phyloP scores from a whole-genome alignment of 768 basidiomycete genomes.

The Crucibulum laeve region DNA sequence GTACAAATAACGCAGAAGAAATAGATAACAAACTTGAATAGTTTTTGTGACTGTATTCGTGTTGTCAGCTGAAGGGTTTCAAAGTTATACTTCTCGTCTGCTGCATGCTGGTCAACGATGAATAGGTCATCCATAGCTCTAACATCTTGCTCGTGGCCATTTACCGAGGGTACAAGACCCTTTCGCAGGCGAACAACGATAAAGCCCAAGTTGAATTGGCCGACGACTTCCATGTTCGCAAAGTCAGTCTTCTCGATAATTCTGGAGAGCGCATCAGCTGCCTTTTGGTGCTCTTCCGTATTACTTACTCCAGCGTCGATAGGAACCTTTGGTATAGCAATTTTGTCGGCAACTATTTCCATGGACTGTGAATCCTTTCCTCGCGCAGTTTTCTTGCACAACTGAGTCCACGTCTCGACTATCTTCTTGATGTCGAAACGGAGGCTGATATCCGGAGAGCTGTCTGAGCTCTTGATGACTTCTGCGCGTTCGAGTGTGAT shows the following conservation, averaged over 20 bases:
- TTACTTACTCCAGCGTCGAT: constrained; percentile 36
- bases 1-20: not conserved
- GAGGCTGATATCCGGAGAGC: constrained; percentile 17
- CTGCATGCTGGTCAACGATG: constrained; percentile 95
- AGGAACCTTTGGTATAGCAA: constrained; percentile 19
- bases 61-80: constrained; percentile 92
- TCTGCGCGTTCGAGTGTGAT: constrained; percentile 25
- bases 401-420: constrained; percentile 6
- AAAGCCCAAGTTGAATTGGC: constrained; percentile 96
- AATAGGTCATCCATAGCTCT: constrained; percentile 78
- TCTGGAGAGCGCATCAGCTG: constrained; percentile 68
- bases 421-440: constrained; percentile 23
- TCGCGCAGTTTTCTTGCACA: not conserved
- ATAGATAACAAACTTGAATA: constrained; percentile 60
- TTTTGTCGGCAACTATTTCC: no score
- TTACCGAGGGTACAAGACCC: not conserved
- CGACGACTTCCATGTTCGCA: constrained; percentile 73
- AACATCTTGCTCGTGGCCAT: constrained; percentile 7
- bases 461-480: constrained; percentile 29
- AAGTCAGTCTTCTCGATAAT: constrained; percentile 90
- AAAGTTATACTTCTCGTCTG: constrained; percentile 99
- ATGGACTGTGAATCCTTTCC: not conserved
- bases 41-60: constrained; percentile 77
- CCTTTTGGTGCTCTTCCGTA: constrained; percentile 44
- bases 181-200: constrained; percentile 73